Percentiles rank a stretch among this genome's conserved stretches.
phyloP scores from a whole-genome alignment of 257 asterid genomes.

The Hygrophila difformis region DNA sequence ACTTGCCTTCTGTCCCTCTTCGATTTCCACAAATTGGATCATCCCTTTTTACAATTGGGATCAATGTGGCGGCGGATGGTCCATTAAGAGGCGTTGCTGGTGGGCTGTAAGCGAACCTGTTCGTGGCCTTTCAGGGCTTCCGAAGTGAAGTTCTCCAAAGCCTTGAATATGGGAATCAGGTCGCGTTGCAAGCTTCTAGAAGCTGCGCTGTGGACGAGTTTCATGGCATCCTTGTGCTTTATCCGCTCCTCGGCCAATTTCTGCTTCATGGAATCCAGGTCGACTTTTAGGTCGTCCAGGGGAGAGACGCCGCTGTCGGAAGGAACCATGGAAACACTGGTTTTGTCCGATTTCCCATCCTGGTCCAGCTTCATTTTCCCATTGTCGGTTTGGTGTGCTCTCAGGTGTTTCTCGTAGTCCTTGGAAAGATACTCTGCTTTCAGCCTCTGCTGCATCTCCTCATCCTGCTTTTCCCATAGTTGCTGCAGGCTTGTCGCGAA shows the following conservation, averaged over 20 bases:
- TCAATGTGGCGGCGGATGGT: background rate
- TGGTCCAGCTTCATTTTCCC: constrained; percentile 27
- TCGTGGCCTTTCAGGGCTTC: constrained; percentile 75
- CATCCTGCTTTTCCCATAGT: constrained; percentile 79
- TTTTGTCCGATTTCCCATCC: constrained; percentile 30
- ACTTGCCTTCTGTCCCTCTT: constrained; percentile 16
- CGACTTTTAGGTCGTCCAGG: constrained; percentile 69
- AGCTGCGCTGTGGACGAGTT: constrained; percentile 78
- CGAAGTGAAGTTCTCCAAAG: constrained; percentile 69
- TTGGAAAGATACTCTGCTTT: constrained; percentile 61
- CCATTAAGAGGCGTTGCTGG: constrained; percentile 22
- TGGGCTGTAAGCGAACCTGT: constrained; percentile 52
- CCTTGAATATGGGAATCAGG: constrained; percentile 82
- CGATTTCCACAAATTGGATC: constrained; percentile 11
- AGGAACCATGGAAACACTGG: constrained; percentile 39
- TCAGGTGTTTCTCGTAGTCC: constrained; percentile 49
- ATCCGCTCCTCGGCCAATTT: constrained; percentile 60
- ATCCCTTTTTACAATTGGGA: constrained; percentile 3
- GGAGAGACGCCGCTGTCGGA: constrained; percentile 56
- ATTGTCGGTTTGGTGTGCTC: constrained; percentile 24
- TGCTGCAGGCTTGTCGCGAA: constrained; percentile 64
- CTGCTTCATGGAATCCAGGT: constrained; percentile 64
- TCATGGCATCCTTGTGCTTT: constrained; percentile 76
- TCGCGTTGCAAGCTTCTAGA: constrained; percentile 86
- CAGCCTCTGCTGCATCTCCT: constrained; percentile 74